Evolutionary conservation across 2,329 filamentous ascomycete genomes (phyloP).

Genomic region (Ophiostoma quercus): DNA sequence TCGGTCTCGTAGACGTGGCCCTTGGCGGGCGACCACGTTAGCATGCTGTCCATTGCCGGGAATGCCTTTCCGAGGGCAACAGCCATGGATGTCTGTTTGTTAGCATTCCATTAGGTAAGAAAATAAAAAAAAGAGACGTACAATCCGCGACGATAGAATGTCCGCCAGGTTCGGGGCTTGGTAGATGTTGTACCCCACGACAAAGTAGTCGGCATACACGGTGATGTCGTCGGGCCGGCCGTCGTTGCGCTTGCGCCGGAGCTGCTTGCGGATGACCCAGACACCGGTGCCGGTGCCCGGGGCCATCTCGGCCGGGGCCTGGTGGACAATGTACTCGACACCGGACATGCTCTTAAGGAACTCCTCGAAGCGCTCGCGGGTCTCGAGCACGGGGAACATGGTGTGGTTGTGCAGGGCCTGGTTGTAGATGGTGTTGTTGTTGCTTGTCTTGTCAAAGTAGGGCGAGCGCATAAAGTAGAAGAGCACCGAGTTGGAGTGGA

Average conservation of each 20-base stretch:
- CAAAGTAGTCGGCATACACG: slow-evolving; percentile 57
- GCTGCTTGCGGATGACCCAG: slow-evolving; percentile 66
- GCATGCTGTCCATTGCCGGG: slow-evolving; percentile 45
- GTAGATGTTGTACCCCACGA: slow-evolving; percentile 62
- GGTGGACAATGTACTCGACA: slow-evolving; percentile 61
- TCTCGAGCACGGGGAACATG: slow-evolving; percentile 54
- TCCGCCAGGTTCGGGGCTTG: slow-evolving; percentile 59
- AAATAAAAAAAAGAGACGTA: background rate
- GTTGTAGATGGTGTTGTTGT: slow-evolving; percentile 58
- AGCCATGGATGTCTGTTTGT: slow-evolving; percentile 45
- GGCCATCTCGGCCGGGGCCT: slow-evolving; percentile 58
- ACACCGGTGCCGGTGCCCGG: slow-evolving; percentile 59
- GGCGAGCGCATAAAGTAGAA: slow-evolving; percentile 64
- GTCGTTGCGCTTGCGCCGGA: slow-evolving; percentile 50
- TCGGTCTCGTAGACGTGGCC: slow-evolving; percentile 48
- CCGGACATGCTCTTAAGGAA: slow-evolving; percentile 60
- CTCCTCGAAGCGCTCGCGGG: slow-evolving; percentile 58
- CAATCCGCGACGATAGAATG: slow-evolving; percentile 52
- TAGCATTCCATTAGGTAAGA: background rate
- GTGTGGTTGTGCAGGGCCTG: slow-evolving; percentile 58
- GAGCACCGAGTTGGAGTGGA: slow-evolving; percentile 61
- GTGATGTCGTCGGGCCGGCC: slow-evolving; percentile 48
- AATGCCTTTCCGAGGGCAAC: slow-evolving; percentile 51
- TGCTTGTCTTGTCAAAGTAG: slow-evolving; percentile 63
- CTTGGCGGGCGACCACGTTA: slow-evolving; percentile 51